Conservation (phyloP, 768 basidiomycete species). For the Dentipellis fragilis region DNA sequence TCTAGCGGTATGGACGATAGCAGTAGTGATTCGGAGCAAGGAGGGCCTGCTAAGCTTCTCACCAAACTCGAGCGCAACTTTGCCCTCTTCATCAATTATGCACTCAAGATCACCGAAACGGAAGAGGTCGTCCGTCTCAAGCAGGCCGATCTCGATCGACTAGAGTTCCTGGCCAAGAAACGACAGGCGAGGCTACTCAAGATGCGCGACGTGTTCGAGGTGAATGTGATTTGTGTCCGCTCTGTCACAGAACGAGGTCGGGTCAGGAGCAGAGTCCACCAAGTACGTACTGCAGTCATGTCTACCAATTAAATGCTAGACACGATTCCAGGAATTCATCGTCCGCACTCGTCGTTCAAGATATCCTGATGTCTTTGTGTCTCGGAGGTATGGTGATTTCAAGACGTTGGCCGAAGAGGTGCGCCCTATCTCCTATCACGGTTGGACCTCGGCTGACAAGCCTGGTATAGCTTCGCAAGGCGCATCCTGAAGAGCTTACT, state of each 20-base stretch:
- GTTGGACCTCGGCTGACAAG: constrained; percentile 9
- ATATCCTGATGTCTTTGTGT: constrained; percentile 74
- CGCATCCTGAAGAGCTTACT: constrained; percentile 75
- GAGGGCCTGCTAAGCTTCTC: constrained; percentile 53
- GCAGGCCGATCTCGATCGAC: constrained; percentile 71
- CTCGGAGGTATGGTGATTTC: constrained; percentile 93
- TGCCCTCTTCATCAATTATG: constrained; percentile 70
- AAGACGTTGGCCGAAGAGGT: constrained; percentile 81
- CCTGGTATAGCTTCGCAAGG: constrained; percentile 62
- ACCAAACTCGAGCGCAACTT: constrained; percentile 79
- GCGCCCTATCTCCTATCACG: constrained; percentile 1
- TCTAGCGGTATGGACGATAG: constrained; percentile 50
- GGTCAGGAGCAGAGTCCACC: constrained; percentile 77
- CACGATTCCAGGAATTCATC: constrained; percentile 72
- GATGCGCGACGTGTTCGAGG: constrained; percentile 59
- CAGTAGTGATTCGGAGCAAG: constrained; percentile 32
- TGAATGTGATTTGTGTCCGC: constrained; percentile 86
- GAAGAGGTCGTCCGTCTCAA: constrained; percentile 89
- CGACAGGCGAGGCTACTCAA: constrained; percentile 40
- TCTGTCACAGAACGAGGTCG: constrained; percentile 77
- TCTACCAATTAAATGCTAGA: neutral
- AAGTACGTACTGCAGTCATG: constrained; percentile 42
- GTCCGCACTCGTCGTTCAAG: constrained; percentile 74
- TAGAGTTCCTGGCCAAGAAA: constrained; percentile 63
- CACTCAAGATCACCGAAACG: constrained; percentile 69